A percentile compares a stretch with the other conserved stretches of the same genome.
Conservation (phyloP, 2,329 filamentous ascomycete genomes). For the Aureobasidium leucospermi region DNA sequence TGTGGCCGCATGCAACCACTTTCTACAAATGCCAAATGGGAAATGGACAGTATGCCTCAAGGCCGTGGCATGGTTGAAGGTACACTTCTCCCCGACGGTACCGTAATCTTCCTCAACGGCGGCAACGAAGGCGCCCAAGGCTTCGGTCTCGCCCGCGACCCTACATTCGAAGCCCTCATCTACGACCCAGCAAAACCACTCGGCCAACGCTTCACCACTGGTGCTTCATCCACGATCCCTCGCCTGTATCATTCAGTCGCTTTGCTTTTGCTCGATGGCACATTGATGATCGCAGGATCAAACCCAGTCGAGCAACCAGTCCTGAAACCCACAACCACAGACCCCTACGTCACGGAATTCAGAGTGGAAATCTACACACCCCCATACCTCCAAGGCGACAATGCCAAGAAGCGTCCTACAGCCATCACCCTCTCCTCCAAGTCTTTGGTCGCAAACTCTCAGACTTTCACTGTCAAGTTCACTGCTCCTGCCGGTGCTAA, state of each 20-base stretch:
- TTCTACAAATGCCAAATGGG: constrained; percentile 48
- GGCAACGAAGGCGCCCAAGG: constrained; percentile 52
- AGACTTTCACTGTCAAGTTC: constrained; percentile 43
- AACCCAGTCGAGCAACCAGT: constrained; percentile 56
- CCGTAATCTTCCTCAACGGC: constrained; percentile 53
- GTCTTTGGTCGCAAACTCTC: constrained; percentile 37
- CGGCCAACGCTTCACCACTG: constrained; percentile 44
- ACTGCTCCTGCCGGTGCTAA: constrained; percentile 36
- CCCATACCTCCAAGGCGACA: constrained; percentile 50
- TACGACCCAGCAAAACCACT: constrained; percentile 49
- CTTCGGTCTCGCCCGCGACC: constrained; percentile 49
- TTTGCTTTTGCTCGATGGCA: constrained; percentile 53
- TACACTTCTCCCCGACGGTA: constrained; percentile 53
- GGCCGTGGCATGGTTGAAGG: constrained; percentile 49
- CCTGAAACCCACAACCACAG: constrained; percentile 36
- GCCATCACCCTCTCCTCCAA: constrained; percentile 40
- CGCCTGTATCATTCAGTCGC: constrained; percentile 55
- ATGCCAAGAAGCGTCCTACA: constrained; percentile 41
- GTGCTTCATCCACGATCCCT: constrained; percentile 36
- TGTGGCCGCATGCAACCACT: constrained; percentile 58
- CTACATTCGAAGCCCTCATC: constrained; percentile 49
- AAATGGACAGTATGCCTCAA: constrained; percentile 43
- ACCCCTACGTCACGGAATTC: constrained; percentile 53
- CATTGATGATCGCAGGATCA: constrained; percentile 50
- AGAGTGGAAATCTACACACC: constrained; percentile 56